Evolutionary conservation across 106 monocot genomes (phyloP).

Genomic region (Vanilla planifolia): DNA sequence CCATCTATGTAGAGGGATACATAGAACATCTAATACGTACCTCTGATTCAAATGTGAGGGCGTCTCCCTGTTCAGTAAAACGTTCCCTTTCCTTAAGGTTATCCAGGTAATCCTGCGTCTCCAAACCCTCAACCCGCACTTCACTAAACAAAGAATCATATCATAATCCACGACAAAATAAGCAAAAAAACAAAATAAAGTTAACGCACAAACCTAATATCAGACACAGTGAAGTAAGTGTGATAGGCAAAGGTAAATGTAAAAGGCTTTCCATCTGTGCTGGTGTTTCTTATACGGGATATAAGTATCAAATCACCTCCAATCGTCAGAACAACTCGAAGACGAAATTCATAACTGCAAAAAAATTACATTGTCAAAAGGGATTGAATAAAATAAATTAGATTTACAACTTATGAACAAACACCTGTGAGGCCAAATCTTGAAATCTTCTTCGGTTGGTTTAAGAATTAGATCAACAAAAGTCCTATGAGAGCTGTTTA

Average conservation of each 20-base stretch:
- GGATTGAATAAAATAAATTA: neutral
- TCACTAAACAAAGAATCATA: constrained; percentile 40
- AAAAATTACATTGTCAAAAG: neutral
- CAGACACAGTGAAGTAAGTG: constrained; percentile 69
- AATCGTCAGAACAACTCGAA: constrained; percentile 57
- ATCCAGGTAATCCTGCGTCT: constrained; percentile 83
- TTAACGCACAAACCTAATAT: constrained; percentile 53
- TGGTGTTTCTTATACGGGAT: constrained; percentile 77
- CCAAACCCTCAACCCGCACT: constrained; percentile 85
- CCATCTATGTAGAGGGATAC: neutral
- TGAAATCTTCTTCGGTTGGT: constrained; percentile 48
- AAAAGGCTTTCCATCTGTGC: constrained; percentile 63
- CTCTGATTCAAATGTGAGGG: constrained; percentile 85
- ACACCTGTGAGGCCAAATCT: constrained; percentile 75
- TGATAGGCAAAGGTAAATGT: constrained; percentile 86
- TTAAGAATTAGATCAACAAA: constrained; percentile 67
- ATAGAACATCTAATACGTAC: constrained; percentile 25
- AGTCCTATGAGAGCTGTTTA: constrained; percentile 27
- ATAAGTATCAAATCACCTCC: constrained; percentile 73
- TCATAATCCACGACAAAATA: neutral
- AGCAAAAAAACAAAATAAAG: neutral
- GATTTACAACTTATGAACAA: neutral
- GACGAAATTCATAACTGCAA: constrained; percentile 67
- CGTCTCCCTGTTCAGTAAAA: constrained; percentile 83
- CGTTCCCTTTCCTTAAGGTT: constrained; percentile 50